Evolutionary conservation across 2,329 filamentous ascomycete species (phyloP), one percentile per base, ranked within the genome.

Genomic region (Xylariaceae sp.): DNA sequence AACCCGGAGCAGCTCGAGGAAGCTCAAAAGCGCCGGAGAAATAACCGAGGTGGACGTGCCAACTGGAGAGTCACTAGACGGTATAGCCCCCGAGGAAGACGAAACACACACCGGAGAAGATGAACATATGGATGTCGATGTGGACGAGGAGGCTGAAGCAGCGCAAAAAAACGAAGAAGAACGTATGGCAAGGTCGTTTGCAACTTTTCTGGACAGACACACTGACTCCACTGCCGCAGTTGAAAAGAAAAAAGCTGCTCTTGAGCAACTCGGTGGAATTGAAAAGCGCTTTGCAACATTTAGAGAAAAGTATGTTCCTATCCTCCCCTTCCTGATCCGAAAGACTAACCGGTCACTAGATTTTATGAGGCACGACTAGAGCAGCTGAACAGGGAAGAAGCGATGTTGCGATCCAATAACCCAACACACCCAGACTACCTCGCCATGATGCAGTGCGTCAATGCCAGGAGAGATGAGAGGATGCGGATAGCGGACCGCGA

Each of bases 371-470:
- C 97, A 70, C 84, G 90, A 59, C 80, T 99, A 27, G 86, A 88
- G 49, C 85, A 89, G 65, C 77, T 95, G 53, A 91, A 95, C 64
- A 74, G 79, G 61, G 83, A 87, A 69, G 84, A 87, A 65, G 78
- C 77, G 34, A 84, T 84, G 69, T 72, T 87, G 19, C 71, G 76
- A 53, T 75, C 80, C 62, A 76, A 80, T 46, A 77, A 76, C 51
- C 83, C 83, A n/a, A 87, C 84, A n/a, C 94, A 99, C 68, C 89
- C 90, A 37, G 92, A 96, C 70, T 92, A 91, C 62, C 78, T 96
- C 37, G 88, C 89, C 42, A 95, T 96, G 85, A 86, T 95, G 70
- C 84, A 89, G 68, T 91, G 87, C 67, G 81, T 99, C 53, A 85
- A 95, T 72, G 86, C 87, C 56, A 85, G 92, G 66, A 81, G 88